Base-by-base conservation (phyloP, 352 stramenopile species). In the Pythium sukuiense region DNA sequence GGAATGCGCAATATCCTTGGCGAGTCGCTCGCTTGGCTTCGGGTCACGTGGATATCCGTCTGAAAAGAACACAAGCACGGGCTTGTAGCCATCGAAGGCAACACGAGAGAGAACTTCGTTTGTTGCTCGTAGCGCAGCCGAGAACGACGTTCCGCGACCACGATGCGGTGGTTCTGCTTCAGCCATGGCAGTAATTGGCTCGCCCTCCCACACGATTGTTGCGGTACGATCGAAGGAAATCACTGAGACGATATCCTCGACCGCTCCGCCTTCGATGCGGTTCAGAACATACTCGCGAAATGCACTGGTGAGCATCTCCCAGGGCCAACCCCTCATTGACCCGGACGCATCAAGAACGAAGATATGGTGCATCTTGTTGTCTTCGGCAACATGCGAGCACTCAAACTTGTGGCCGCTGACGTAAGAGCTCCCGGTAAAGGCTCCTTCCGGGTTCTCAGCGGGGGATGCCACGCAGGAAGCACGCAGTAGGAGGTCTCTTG, bases 261-360 rank as follows among this genome's bases (percentile, higher is more conserved):
- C 72, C 24, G 73, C 72, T 29, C 80, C 81, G 45, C 80, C 76
- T 29, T 55, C 74, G 24, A 92, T 72, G 2, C 85, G 85, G 53
- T 93, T 92, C 50, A 80, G 70, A 6, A 95, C 52, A 48, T 89
- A 95, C 57, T 84, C 80, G 13, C 68, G 65, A 61, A 86, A 87
- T 1, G 81, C 87, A 9, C 63, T 72, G 29, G 87, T 72, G 27
- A 95, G 69, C n/a, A 82, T 65, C 24, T 52, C 29, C 87, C 87
- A 93, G 5, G 83, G 81, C 14, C 30, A 57, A 1, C 87, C 83
- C 3, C 26, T 54, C 85, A 95, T 95, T 24, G 87, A 95, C 0
- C 83, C 83, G 11, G 87, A 93, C 45, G 70, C 76, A 55, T 95
- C 87, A n/a, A 95, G 49, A 46, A 95, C 82, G 37, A 95, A 91